These are phyloP conservation scores for Acacia acuminata DNA, from an alignment of 306 rosid genomes.

Conservation along the genomic window DNA sequence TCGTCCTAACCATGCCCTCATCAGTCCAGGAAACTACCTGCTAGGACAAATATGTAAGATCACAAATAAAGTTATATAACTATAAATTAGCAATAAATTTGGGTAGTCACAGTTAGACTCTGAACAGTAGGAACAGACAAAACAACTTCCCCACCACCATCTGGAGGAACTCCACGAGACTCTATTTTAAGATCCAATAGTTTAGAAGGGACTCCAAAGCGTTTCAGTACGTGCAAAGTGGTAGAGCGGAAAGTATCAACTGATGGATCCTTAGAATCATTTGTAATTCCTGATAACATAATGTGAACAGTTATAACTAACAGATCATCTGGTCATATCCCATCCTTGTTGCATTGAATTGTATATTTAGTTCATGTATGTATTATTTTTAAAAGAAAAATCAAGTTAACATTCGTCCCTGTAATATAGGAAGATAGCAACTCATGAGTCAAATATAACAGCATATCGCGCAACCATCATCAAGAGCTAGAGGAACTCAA, in stretches of 20 bases:
- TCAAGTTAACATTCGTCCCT: neutral
- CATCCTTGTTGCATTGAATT: conserved; percentile 13
- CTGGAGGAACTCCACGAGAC: conserved; percentile 85
- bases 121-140: conserved; percentile 70
- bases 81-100: too few relatives aligned
- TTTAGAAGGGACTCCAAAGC: too few relatives aligned
- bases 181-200: too few relatives aligned
- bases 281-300: conserved; percentile 72
- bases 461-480: neutral
- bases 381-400: too few relatives aligned
- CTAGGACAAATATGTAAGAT: conserved; percentile 25
- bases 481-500: neutral
- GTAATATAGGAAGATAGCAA: neutral
- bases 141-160: conserved; percentile 87
- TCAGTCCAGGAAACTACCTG: conserved; percentile 88
- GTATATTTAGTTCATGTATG: neutral
- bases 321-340: neutral
- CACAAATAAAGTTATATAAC: neutral
- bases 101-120: conserved; percentile 53
- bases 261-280: conserved; percentile 82
- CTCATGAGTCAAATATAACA: neutral
- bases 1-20: conserved; percentile 86
- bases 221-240: too few relatives aligned
- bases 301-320: neutral
- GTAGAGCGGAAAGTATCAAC: conserved; percentile 83